Conservation (phyloP, 441 rosid species). For the Euphorbia celastroides region DNA sequence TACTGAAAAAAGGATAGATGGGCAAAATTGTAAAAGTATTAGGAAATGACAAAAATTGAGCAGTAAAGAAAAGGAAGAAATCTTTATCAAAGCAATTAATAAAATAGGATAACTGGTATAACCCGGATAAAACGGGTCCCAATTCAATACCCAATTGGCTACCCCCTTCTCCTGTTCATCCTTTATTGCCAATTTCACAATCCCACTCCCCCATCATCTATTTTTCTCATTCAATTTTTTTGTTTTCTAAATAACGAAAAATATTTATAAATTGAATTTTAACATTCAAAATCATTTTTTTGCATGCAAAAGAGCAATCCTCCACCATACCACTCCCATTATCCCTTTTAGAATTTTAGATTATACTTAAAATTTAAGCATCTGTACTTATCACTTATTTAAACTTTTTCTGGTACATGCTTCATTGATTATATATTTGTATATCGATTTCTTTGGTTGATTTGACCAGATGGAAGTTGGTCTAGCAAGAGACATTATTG, state of each 20-base stretch:
- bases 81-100: conserved; percentile 48
- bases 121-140: conserved; percentile 74
- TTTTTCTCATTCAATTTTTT: not conserved
- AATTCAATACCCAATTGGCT: conserved; percentile 37
- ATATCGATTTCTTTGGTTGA: no score
- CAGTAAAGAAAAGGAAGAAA: conserved; percentile 24
- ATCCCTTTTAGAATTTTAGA: no score
- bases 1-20: conserved; percentile 6
- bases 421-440: no score
- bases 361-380: no score
- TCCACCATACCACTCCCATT: no score
- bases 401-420: no score
- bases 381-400: no score
- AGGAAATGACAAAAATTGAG: conserved; percentile 18
- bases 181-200: conserved; percentile 30
- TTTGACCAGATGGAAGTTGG: no score
- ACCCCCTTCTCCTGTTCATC: conserved; percentile 14
- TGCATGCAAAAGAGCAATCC: no score
- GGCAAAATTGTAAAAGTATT: conserved; percentile 1
- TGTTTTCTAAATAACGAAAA: not conserved
- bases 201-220: conserved; percentile 10
- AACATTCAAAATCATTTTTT: no score
- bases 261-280: no score
- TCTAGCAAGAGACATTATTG: no score
- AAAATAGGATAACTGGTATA: conserved; percentile 27